These are phyloP conservation scores for Fusarium pininemorale DNA, from an alignment of 2,329 filamentous ascomycete genomes.

Conservation along the genomic window DNA sequence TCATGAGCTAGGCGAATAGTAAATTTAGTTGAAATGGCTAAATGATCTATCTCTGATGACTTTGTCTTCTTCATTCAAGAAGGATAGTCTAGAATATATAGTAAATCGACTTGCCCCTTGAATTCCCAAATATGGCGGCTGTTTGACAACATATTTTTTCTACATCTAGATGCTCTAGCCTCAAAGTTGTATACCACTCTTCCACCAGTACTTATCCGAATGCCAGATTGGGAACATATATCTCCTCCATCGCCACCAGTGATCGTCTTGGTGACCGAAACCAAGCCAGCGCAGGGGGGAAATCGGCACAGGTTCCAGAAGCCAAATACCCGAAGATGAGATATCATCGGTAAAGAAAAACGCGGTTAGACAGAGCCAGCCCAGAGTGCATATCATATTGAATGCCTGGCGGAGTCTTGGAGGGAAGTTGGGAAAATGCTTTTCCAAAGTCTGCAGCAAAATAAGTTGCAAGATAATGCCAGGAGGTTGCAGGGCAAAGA, in stretches of 20 bases:
- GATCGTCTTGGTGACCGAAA: slow-evolving; percentile 67
- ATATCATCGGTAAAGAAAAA: slow-evolving; percentile 80
- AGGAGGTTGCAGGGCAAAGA: slow-evolving; percentile 76
- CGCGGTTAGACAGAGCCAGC: slow-evolving; percentile 75
- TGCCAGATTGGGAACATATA: slow-evolving; percentile 65
- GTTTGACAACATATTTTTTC: background rate
- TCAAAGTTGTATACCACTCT: slow-evolving; percentile 49
- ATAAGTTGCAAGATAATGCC: slow-evolving; percentile 70
- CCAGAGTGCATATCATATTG: slow-evolving; percentile 70
- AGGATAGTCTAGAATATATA: background rate
- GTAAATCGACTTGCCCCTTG: background rate
- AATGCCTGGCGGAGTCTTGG: slow-evolving; percentile 56
- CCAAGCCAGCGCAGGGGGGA: slow-evolving; percentile 75
- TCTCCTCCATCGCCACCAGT: slow-evolving; percentile 73
- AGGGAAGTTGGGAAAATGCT: slow-evolving; percentile 55
- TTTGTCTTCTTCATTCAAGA: background rate
- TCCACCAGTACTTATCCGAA: slow-evolving; percentile 70
- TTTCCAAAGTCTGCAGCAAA: slow-evolving; percentile 48
- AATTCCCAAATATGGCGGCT: background rate
- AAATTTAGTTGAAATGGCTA: background rate
- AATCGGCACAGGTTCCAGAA: slow-evolving; percentile 83
- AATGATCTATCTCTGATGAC: background rate
- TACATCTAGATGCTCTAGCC: background rate
- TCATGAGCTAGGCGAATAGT: background rate
- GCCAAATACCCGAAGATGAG: slow-evolving; percentile 76